Evolutionary conservation across 75 land plant species (phyloP), one percentile per base, ranked within the genome.

Genomic region (Ceratopteris richardii): DNA sequence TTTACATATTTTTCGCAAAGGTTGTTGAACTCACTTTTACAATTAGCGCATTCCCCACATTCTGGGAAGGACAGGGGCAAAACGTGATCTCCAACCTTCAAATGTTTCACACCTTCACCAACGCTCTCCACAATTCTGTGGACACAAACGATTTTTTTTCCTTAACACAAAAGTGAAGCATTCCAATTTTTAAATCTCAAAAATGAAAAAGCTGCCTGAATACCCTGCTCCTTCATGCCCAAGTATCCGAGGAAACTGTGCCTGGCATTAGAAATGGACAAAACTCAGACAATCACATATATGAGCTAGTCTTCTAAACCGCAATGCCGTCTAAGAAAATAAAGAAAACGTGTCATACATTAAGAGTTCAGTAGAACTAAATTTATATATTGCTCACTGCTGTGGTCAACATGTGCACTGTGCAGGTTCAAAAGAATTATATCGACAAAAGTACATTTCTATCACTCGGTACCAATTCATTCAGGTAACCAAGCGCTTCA

Each of bases 201-300:
- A 29, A 33, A 9, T 33, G 3, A 16, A 36, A 53, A 23, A 7
- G n/a, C n/a, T 53, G 46, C 22, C 30, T 51, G 7, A 16, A 62
- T 78, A 91, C 97, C 94, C 97, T 31, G 76, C 62, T 17, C 80
- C 94, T 44, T 91, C 97, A 44, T 91, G 97, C 30, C 97, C 97
- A 17, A 91, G 63, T 44, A 91, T 80, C 50, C 85, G 72, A 5
- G 96, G 96, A 52, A 76, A 90, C 2, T 25, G 77, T 61, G 13
- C 50, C 56, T 7, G 60, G 72, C 77, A 72, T 52, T 2, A 11
- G 37, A 1, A 16, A 51, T 21, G 44, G 60, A 5, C 21, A 9
- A 31, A 9, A 14, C 19, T 22, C 6, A 7, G 29, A 17, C 31
- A 41, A 51, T 58, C 63, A 3, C 21, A 62, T n/a, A n/a, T n/a